These are phyloP conservation scores for Fusarium miscanthi DNA, from an alignment of 2,329 filamentous ascomycete species.

Conservation along the genomic window DNA sequence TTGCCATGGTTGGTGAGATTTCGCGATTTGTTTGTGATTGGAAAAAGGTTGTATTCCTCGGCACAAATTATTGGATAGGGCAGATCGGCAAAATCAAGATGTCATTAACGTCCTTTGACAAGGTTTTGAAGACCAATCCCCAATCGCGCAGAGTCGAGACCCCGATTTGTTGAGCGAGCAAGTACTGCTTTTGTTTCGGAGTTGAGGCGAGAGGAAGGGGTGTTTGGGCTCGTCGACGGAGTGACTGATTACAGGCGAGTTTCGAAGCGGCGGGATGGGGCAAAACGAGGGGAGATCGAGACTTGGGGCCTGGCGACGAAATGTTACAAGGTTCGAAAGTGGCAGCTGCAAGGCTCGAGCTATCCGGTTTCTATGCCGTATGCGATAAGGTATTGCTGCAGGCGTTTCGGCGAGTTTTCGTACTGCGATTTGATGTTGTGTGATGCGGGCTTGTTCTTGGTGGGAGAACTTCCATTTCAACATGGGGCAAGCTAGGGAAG, in stretches of 20 bases:
- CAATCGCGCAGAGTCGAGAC: slow-evolving; percentile 1
- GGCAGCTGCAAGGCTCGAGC: background rate
- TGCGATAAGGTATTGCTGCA: background rate
- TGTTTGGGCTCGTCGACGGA: slow-evolving; percentile 16
- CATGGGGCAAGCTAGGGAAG: slow-evolving; percentile 28
- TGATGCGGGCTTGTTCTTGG: slow-evolving; percentile 40
- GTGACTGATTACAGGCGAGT: slow-evolving; percentile 23
- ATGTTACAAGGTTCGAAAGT: slow-evolving; percentile 8
- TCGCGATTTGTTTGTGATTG: background rate
- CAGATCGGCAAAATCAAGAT: slow-evolving; percentile 26
- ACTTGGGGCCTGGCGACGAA: slow-evolving; percentile 9
- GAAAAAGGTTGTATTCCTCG: slow-evolving; percentile 1
- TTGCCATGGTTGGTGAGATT: slow-evolving; percentile 55
- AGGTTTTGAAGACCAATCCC: slow-evolving; percentile 4
- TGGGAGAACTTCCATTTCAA: slow-evolving; percentile 30
- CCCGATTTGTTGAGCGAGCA: background rate
- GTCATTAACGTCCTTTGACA: slow-evolving; percentile 38
- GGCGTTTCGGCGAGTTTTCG: slow-evolving; percentile 18
- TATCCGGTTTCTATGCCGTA: background rate
- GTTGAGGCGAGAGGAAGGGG: slow-evolving; percentile 1
- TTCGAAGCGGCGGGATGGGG: slow-evolving; percentile 25
- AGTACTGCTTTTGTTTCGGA: background rate
- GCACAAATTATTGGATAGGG: slow-evolving; percentile 22
- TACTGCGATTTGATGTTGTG: slow-evolving; percentile 35
- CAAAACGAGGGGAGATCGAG: slow-evolving; percentile 33